Evolutionary conservation across 257 asterid species (phyloP).

Genomic region (Penstemon eatonii): DNA sequence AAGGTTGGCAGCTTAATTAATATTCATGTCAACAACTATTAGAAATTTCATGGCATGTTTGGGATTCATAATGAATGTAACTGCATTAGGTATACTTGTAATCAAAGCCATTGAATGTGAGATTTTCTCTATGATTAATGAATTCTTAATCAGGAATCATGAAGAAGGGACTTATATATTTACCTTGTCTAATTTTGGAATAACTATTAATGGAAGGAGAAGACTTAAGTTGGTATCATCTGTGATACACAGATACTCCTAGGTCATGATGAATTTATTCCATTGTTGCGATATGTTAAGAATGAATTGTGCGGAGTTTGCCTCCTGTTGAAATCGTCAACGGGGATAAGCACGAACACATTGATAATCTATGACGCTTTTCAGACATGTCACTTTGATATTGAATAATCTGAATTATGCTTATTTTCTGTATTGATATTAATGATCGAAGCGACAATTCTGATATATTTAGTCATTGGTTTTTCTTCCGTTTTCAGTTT

Average conservation of each 20-base stretch:
- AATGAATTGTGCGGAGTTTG: constrained; percentile 51
- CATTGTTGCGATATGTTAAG: no score
- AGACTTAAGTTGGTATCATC: no score
- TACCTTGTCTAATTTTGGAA: no score
- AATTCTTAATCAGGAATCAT: no score
- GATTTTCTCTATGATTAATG: constrained; percentile 8
- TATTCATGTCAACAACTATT: constrained; percentile 36
- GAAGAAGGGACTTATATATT: no score
- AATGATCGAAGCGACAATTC: background rate
- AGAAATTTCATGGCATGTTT: constrained; percentile 33
- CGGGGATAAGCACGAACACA: constrained; percentile 30
- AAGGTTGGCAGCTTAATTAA: constrained; percentile 33
- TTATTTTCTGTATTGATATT: background rate
- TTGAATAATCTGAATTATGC: background rate
- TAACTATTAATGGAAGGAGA: no score
- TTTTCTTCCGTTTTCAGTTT: no score
- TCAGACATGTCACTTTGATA: no score
- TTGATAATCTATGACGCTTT: constrained; percentile 25
- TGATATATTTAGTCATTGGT: no score
- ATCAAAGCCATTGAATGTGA: constrained; percentile 30
- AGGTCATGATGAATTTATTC: no score
- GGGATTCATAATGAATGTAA: constrained; percentile 34
- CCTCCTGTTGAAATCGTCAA: constrained; percentile 33
- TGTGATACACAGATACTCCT: no score
- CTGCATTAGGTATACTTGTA: constrained; percentile 31